Conservation (phyloP, 2,329 filamentous ascomycete genomes). For the Pestalotiopsis sp. region DNA sequence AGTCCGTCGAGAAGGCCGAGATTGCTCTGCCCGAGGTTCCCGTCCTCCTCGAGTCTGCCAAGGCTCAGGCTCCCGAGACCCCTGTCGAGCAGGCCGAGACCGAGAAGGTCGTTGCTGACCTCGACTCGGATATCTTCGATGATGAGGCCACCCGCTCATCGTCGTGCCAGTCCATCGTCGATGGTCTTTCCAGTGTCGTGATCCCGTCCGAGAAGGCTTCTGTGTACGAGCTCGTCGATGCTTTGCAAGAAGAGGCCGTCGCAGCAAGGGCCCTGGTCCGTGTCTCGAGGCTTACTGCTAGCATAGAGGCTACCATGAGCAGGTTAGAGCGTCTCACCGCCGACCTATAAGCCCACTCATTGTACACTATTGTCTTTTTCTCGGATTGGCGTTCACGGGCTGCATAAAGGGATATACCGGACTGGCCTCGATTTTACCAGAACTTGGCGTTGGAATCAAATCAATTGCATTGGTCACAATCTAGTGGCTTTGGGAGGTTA, state of each 20-base stretch:
- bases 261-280: slow-evolving; percentile 47
- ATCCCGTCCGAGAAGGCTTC: slow-evolving; percentile 64
- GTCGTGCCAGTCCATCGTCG: slow-evolving; percentile 41
- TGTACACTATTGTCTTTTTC: background rate
- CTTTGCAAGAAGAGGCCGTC: slow-evolving; percentile 46
- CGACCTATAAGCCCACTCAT: slow-evolving; percentile 23
- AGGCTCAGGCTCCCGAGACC: slow-evolving; percentile 30
- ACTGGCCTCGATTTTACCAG: background rate
- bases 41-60: slow-evolving; percentile 27
- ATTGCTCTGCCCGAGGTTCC: slow-evolving; percentile 53
- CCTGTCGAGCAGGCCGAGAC: slow-evolving; percentile 23
- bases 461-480: background rate
- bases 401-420: slow-evolving; percentile 9
- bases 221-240: slow-evolving; percentile 65
- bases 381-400: background rate
- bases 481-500: background rate
- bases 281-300: slow-evolving; percentile 49
- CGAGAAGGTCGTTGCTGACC: slow-evolving; percentile 26
- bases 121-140: slow-evolving; percentile 61
- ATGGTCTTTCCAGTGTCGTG: slow-evolving; percentile 41
- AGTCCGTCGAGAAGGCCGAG: slow-evolving; percentile 57
- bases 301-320: slow-evolving; percentile 34
- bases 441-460: slow-evolving; percentile 4
- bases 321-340: slow-evolving; percentile 37
- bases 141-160: slow-evolving; percentile 40